phyloP scores from a whole-genome alignment of 1,284 basidiomycete genomes.

The Cystobasidium sp. region DNA sequence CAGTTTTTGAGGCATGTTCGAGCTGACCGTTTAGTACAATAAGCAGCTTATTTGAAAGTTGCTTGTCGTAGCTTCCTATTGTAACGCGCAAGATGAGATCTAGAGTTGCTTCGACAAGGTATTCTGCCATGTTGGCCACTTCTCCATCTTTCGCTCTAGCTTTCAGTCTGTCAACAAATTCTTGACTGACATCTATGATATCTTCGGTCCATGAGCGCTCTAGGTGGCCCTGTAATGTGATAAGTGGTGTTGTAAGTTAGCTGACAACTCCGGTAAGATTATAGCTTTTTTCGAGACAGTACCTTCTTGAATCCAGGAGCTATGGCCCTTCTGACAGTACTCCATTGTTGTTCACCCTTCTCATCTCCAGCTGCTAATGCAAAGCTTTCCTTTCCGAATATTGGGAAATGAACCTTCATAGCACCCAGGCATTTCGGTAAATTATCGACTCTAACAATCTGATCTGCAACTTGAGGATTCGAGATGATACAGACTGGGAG shows the following conservation, averaged over 20 bases:
- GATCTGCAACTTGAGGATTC: slow-evolving; percentile 35
- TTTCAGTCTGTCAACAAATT: slow-evolving; percentile 22
- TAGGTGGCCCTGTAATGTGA: slow-evolving; percentile 20
- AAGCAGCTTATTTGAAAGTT: slow-evolving; percentile 18
- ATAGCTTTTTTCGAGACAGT: background rate
- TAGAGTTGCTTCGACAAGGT: slow-evolving; percentile 39
- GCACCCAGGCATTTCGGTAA: slow-evolving; percentile 39
- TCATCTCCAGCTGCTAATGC: slow-evolving; percentile 40
- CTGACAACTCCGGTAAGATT: background rate
- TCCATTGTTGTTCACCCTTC: slow-evolving; percentile 40
- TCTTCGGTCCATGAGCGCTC: slow-evolving; percentile 40
- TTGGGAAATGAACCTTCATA: slow-evolving; percentile 40
- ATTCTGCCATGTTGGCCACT: slow-evolving; percentile 35
- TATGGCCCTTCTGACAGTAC: slow-evolving; percentile 37
- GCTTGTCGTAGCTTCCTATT: slow-evolving; percentile 26
- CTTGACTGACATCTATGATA: slow-evolving; percentile 27
- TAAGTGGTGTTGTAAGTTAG: slow-evolving; percentile 1
- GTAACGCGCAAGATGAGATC: slow-evolving; percentile 42
- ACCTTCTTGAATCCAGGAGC: slow-evolving; percentile 44
- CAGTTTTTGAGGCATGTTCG: slow-evolving; percentile 36
- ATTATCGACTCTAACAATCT: slow-evolving; percentile 43
- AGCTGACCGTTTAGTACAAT: slow-evolving; percentile 36
- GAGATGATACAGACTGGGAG: slow-evolving; percentile 36
- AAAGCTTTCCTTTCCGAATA: slow-evolving; percentile 42
- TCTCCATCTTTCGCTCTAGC: slow-evolving; percentile 13